These are phyloP conservation scores for Rhizopogon roseolus DNA, from an alignment of 768 basidiomycete species.

Conservation along the genomic window DNA sequence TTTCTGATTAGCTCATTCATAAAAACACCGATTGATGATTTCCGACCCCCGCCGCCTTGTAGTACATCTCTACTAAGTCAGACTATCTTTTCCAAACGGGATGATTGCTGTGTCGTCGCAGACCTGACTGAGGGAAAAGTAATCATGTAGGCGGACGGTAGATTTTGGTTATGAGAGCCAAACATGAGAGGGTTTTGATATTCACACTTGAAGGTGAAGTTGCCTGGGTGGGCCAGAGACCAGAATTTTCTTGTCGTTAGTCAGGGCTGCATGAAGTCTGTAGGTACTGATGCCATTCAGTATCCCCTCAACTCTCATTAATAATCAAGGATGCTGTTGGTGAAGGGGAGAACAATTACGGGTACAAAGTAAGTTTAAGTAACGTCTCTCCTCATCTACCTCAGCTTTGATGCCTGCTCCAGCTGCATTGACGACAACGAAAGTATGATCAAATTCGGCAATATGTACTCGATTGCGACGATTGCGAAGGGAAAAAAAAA, in stretches of 20 bases:
- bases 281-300: slow-evolving; percentile 2
- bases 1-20: slow-evolving; percentile 4
- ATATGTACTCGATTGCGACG: no score
- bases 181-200: not conserved
- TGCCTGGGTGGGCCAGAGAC: slow-evolving; percentile 49
- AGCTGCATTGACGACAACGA: slow-evolving; percentile 26
- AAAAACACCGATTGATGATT: slow-evolving; percentile 42
- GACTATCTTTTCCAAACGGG: slow-evolving; percentile 39
- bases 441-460: not conserved
- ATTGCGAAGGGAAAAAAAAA: no score
- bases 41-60: slow-evolving; percentile 42
- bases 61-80: slow-evolving; percentile 35
- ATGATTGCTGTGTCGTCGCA: slow-evolving; percentile 15
- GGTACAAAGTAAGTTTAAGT: not conserved
- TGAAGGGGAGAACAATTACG: slow-evolving; percentile 26
- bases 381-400: not conserved
- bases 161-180: slow-evolving; percentile 10
- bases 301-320: not conserved
- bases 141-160: slow-evolving; percentile 38
- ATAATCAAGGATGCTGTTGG: slow-evolving; percentile 39
- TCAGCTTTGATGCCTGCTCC: slow-evolving; percentile 48
- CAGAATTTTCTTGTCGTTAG: slow-evolving; percentile 46
- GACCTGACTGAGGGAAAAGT: slow-evolving; percentile 26
- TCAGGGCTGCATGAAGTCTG: slow-evolving; percentile 27
- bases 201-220: slow-evolving; percentile 19